phyloP scores from a whole-genome alignment of 202 grass and related monocot genomes.

The Setaria viridis region DNA sequence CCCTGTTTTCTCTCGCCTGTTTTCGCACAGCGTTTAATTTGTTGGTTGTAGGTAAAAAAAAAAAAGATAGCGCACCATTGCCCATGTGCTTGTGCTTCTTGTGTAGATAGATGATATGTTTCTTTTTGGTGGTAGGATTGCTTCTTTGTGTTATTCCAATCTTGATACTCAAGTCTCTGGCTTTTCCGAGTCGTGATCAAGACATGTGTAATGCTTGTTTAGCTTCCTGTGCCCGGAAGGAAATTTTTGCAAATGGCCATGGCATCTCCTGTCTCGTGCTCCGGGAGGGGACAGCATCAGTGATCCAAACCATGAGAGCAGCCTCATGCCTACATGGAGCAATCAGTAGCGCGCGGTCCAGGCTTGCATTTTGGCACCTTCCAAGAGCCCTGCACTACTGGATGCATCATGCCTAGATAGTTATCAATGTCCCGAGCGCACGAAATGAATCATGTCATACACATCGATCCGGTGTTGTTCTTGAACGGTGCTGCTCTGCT shows the following conservation, averaged over 20 bases:
- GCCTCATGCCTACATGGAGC: neutral
- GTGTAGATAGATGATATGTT: conserved; percentile 52
- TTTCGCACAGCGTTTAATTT: neutral
- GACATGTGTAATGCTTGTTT: conserved; percentile 24
- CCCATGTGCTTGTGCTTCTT: conserved; percentile 50
- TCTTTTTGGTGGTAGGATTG: conserved; percentile 15
- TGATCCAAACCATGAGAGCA: conserved; percentile 29
- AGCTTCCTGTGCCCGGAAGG: conserved; percentile 16
- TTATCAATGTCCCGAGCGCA: conserved; percentile 8
- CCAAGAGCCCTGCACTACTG: neutral
- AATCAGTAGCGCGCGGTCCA: conserved; percentile 36
- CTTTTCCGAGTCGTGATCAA: conserved; percentile 29
- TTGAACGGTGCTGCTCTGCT: neutral
- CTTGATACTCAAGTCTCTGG: conserved; percentile 57
- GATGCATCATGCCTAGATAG: conserved; percentile 43
- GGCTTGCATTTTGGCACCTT: conserved; percentile 45
- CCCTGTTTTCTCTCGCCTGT: neutral
- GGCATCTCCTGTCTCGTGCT: conserved; percentile 46
- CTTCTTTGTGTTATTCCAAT: conserved; percentile 45
- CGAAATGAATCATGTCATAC: conserved; percentile 11
- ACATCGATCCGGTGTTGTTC: neutral
- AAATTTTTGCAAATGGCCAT: conserved; percentile 12
- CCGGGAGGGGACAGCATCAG: conserved; percentile 20
- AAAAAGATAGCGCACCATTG: conserved; percentile 15
- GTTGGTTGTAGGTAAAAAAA: conserved; percentile 47